Evolutionary conservation across 305 asterid genomes (phyloP).

Genomic region (Andrographis paniculata): DNA sequence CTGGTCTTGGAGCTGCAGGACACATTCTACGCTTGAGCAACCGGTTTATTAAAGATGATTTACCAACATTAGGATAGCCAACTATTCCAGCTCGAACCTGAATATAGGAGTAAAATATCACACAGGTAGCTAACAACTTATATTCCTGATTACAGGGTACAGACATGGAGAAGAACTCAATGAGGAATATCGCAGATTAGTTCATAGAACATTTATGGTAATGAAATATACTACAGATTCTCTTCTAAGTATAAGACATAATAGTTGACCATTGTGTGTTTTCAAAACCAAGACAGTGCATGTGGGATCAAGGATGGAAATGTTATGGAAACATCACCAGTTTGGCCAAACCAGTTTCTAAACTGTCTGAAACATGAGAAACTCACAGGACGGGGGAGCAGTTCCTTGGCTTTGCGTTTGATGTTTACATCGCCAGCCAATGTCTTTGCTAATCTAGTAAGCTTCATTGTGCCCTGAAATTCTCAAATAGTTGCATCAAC

Average conservation of each 20-base stretch:
- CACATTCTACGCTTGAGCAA: slow-evolving; percentile 94
- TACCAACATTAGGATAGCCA: slow-evolving; percentile 95
- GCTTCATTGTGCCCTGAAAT: slow-evolving; percentile 76
- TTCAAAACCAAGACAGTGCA: no score
- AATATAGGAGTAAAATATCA: slow-evolving; percentile 19
- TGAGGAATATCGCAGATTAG: not conserved
- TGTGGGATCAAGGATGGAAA: no score
- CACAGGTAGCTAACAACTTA: not conserved
- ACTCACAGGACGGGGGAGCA: slow-evolving; percentile 95
- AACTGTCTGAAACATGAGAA: not conserved
- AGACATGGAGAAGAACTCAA: not conserved
- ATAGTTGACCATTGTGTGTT: slow-evolving; percentile 3
- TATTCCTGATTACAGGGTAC: no score
- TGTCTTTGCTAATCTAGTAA: slow-evolving; percentile 70
- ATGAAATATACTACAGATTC: not conserved
- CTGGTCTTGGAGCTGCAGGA: slow-evolving; percentile 98
- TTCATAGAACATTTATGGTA: not conserved
- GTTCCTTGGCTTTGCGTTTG: slow-evolving; percentile 79
- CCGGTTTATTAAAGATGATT: slow-evolving; percentile 90
- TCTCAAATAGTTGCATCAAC: slow-evolving; percentile 16
- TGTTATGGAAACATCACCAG: no score
- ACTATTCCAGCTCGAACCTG: slow-evolving; percentile 95
- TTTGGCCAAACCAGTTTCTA: no score
- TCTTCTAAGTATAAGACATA: slow-evolving; percentile 11
- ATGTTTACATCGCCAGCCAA: slow-evolving; percentile 69